Base-by-base conservation (phyloP, 2,329 filamentous ascomycete species). In the Diplocarpon rosae region DNA sequence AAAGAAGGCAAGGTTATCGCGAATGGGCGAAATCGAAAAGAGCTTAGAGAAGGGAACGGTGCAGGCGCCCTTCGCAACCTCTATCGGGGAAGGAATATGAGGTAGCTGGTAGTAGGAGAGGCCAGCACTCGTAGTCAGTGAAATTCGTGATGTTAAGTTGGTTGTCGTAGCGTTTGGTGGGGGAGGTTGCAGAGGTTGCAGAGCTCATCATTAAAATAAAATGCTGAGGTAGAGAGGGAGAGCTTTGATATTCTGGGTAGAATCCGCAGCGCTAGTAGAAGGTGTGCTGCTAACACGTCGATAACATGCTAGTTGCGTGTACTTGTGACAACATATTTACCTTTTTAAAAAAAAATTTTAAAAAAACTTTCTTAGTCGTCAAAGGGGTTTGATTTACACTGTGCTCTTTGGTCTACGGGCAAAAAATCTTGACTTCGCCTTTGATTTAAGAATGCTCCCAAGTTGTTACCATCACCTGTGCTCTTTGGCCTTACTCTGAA, bases 31-130 rank as follows among this genome's bases (percentile, higher is more conserved):
- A 46, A 48, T 56, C 53, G 52, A 54, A 56, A 54, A 54, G 54
- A 54, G 51, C 48, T 52, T 56, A 44, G 51, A 41, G 52, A 55
- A 56, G 52, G 56, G 52, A 55, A 58, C 59, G 58, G 59, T 62
- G 60, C 59, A 62, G 60, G 58, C 59, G 59, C 57, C 53, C 52
- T 51, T 58, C 55, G n/a, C 11, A 44, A 42, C 50, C 52, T 56
- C 49, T 45, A 46, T 53, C 51, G 50, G 52, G 51, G 33, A 15
- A 33, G 45, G 54, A 44, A 43, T 37, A 37, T 33, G 16, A 27
- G 30, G 43, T 8, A 43, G 42, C 15, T 20, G 33, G 32, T 37
- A 33, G 37, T 34, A 31, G 17, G 33, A 45, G 33, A 37, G 28
- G 31, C 47, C 54, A 58, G 56, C 42, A 46, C 44, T 52, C 50